Evolutionary conservation across 148 eudicot genomes (phyloP), one percentile per base, ranked within the genome.

Genomic region (Silene uniflora): DNA sequence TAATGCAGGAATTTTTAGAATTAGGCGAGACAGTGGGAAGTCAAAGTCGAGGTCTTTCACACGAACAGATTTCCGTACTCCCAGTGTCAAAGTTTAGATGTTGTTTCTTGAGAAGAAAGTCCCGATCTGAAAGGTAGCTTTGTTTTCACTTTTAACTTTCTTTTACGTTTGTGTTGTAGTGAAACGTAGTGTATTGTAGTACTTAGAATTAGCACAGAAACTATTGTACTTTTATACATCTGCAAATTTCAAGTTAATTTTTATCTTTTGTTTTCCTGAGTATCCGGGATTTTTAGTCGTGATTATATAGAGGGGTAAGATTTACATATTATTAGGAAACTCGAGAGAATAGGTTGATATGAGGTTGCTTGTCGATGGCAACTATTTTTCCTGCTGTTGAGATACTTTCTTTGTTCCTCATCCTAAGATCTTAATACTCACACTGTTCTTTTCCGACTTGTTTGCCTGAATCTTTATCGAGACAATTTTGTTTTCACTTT

Each of bases 21-120:
- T 77, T 94, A 79, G 97, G 98, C 19, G 98, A 94, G 82, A 75
- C 89, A 72, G 98, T 94, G 78, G 97, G 98, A 78, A 87, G 88
- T 78, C 98, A 94, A 77, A 90, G 88, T 79, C 89, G 97, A 77
- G 98, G 98, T 72, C 98, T 94, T 77, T 84, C 98, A 35, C 89
- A 85, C 69, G 88, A 91, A 49, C 85, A 83, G 69, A 94, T 94
- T 69, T 85, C 93, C 42, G 70, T 46, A 81, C 97, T 94, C 76
- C 98, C 97, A 10, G 86, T 90, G 58, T 87, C n/a, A n/a, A n/a
- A n/a, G n/a, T n/a, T n/a, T n/a, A n/a, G n/a, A n/a, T n/a, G n/a
- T n/a, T n/a, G n/a, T 77, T 88, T 90, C 84, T 82, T 88, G 54
- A 89, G 93, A 74, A 91, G 84, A 79, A 91, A 80, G 77, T 86